phyloP scores from a whole-genome alignment of 345 rosid species.

The Sisymbrium irio region DNA sequence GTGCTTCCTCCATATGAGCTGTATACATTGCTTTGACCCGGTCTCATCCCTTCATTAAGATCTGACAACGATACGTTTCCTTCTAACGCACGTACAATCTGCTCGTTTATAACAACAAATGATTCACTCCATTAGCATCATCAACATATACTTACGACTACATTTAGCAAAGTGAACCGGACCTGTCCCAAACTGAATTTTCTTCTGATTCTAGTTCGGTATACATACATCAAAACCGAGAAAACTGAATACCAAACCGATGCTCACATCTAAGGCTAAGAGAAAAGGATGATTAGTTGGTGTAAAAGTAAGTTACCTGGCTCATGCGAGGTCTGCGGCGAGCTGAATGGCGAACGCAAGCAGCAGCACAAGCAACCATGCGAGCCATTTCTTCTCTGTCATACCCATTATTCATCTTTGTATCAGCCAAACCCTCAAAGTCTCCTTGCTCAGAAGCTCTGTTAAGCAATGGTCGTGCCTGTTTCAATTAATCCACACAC shows the following conservation, averaged over 20 bases:
- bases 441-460: slow-evolving; percentile 64
- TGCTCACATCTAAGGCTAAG: neutral
- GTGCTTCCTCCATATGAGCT: slow-evolving; percentile 68
- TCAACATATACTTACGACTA: neutral
- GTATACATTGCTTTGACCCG: slow-evolving; percentile 60
- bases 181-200: neutral
- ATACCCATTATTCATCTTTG: slow-evolving; percentile 51
- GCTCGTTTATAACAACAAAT: slow-evolving; percentile 16
- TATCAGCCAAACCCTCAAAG: slow-evolving; percentile 57
- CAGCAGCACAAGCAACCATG: slow-evolving; percentile 86
- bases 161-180: neutral
- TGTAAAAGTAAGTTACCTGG: slow-evolving; percentile 48
- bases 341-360: slow-evolving; percentile 84
- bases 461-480: slow-evolving; percentile 81
- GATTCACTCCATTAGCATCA: neutral
- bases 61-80: slow-evolving; percentile 66
- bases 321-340: slow-evolving; percentile 76
- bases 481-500: slow-evolving; percentile 24
- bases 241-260: neutral
- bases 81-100: slow-evolving; percentile 79
- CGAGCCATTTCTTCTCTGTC: slow-evolving; percentile 63
- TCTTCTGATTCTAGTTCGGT: neutral
- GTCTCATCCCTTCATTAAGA: slow-evolving; percentile 70
- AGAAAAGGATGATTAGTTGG: neutral
- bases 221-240: neutral